Percentiles rank a stretch among this genome's conserved stretches.
Evolutionary conservation across 257 asterid species (phyloP).

Genomic region (Solanum chiquidenum): DNA sequence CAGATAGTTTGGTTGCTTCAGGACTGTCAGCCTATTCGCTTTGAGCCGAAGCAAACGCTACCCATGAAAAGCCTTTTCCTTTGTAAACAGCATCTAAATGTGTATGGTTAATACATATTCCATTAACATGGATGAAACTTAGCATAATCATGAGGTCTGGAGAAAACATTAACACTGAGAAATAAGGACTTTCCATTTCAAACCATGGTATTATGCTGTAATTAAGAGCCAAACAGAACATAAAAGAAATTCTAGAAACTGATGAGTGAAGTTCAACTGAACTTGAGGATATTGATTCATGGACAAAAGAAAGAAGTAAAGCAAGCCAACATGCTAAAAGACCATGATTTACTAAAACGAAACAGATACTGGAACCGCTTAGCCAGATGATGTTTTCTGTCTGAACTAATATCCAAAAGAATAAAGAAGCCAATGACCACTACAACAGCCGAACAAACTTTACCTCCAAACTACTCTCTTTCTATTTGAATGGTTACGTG

Average conservation of each 20-base stretch:
- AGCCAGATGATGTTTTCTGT: neutral
- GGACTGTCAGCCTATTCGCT: no score
- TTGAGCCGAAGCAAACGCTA: no score
- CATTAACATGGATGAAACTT: no score
- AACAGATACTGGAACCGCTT: neutral
- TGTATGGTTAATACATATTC: no score
- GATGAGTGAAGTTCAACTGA: neutral
- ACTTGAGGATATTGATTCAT: neutral
- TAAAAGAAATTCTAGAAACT: neutral
- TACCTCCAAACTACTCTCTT: constrained; percentile 26
- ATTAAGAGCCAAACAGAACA: neutral
- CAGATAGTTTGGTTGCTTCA: no score
- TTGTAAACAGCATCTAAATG: no score
- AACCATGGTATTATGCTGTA: neutral
- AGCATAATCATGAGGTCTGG: no score
- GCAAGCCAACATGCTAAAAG: neutral
- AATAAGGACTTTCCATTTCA: neutral
- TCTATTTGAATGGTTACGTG: constrained; percentile 91
- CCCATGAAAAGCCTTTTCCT: no score
- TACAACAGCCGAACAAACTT: neutral
- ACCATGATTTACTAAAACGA: neutral
- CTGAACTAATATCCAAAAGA: neutral
- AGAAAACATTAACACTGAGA: no score
- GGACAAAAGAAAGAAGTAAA: neutral
- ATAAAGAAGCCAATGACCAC: neutral